phyloP scores from a whole-genome alignment of 2,329 filamentous ascomycete genomes.

The Neocatenulostroma microsporum region DNA sequence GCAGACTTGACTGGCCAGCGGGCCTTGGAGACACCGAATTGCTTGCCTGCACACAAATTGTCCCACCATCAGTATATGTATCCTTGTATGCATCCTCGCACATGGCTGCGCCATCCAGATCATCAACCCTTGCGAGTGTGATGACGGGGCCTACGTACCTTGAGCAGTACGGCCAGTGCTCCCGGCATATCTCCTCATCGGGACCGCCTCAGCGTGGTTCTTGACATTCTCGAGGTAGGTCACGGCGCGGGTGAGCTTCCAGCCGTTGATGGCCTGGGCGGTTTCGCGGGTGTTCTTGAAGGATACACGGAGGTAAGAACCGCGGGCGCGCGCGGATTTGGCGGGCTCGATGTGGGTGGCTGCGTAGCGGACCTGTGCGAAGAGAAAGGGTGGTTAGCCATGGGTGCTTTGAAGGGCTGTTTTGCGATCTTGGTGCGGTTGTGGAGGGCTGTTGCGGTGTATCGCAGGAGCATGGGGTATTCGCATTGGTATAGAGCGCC shows the following conservation, averaged over 20 bases:
- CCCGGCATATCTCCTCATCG: constrained; percentile 96
- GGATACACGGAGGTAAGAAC: constrained; percentile 96
- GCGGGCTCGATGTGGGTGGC: constrained; percentile 75
- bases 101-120: constrained; percentile 17
- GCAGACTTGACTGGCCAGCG: constrained; percentile 99
- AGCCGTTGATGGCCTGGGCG: constrained; percentile 98
- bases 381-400: constrained; percentile 1
- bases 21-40: constrained; percentile 95
- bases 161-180: constrained; percentile 93
- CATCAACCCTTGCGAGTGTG: too few relatives aligned
- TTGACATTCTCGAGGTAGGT: constrained; percentile 98
- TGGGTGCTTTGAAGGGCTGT: too few relatives aligned
- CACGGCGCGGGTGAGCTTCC: constrained; percentile 92
- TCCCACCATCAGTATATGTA: constrained; percentile 23
- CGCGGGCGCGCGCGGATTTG: constrained; percentile 96
- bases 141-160: constrained; percentile 73
- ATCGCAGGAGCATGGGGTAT: too few relatives aligned
- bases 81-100: constrained; percentile 31
- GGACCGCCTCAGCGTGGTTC: constrained; percentile 94
- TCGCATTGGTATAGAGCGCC: too few relatives aligned
- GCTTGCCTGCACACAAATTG: constrained; percentile 71
- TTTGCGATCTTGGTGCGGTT: too few relatives aligned
- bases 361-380: constrained; percentile 85
- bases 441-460: too few relatives aligned
- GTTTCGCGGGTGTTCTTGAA: constrained; percentile 99